Base-by-base conservation (phyloP, 2,329 filamentous ascomycete species). In the Fonsecaea pedrosoi region DNA sequence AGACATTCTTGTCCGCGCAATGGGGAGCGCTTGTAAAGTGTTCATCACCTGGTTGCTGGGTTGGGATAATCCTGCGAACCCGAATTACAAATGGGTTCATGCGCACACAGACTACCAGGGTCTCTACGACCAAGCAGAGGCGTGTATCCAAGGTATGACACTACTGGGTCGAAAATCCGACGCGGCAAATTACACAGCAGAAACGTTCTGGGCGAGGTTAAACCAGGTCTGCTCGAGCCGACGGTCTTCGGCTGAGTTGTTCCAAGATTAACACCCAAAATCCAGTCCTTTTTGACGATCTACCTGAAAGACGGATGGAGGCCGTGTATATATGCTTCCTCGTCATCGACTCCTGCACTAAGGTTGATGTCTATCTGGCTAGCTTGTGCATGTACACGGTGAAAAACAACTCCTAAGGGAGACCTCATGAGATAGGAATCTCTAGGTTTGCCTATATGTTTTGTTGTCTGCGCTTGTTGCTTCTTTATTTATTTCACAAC, bases 1-100 rank as follows among this genome's bases (percentile, higher is more conserved):
- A 1, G 82, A 83, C 45, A 81, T 87, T 18, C 58, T 69, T 5
- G 69, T 71, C 25, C 69, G 68, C 13, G 62, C 68, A 48, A 65
- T 70, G 68, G 66, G 66, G 18, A 65, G 59, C 30, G 66, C 65
- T 9, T 70, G 66, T 25, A 58, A 64, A 25, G 45, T 70, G 34
- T 70, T 68, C 48, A 66, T 70, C 54, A 45, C 62, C 54, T 68
- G 62, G 54, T 37, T 70, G n/a, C 45, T 50, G 12, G 48, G 35
- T 42, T 67, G 64, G 64, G 9, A 69, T 21, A 53, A 61, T 15
- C 56, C 63, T 12, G 35, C 34, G 9, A 53, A 69, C 25, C 15
- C 56, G 12, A 54, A 50, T 10, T 18, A 64, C 45, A 34, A 38
- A 48, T 67, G 68, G 68, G 58, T 69, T 5, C 18, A 40, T n/a